These are phyloP conservation scores for Aspergillus kassunensis DNA, from an alignment of 495 filamentous ascomycete genomes.

Conservation along the genomic window DNA sequence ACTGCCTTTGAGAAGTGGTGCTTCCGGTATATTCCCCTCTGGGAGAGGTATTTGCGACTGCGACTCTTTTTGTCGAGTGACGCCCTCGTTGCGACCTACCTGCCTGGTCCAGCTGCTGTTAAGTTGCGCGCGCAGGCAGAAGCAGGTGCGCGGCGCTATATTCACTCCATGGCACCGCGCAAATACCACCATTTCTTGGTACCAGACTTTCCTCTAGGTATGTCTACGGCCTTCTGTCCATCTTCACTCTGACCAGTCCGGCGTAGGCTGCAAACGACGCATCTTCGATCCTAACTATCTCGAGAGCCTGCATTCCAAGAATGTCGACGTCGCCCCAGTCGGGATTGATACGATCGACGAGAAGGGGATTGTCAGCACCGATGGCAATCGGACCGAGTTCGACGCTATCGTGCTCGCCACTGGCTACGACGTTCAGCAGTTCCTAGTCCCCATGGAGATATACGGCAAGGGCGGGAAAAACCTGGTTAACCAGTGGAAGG, in stretches of 20 bases:
- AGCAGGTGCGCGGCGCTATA: constrained; percentile 6
- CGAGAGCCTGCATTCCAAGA: constrained; percentile 39
- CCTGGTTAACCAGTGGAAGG: constrained; percentile 45
- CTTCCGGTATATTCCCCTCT: constrained; percentile 35
- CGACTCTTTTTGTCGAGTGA: background rate
- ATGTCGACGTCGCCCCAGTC: constrained; percentile 38
- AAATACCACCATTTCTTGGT: constrained; percentile 56
- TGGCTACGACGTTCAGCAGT: constrained; percentile 41
- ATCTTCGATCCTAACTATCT: constrained; percentile 53
- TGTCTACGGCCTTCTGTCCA: background rate
- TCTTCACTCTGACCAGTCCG: background rate
- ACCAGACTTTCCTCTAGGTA: constrained; percentile 47
- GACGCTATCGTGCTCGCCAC: constrained; percentile 52
- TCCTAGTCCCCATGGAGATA: constrained; percentile 35
- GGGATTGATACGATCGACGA: constrained; percentile 39
- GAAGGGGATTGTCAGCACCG: constrained; percentile 26
- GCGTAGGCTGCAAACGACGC: constrained; percentile 49
- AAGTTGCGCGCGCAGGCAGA: background rate
- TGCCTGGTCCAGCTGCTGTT: background rate
- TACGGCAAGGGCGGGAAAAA: constrained; percentile 32
- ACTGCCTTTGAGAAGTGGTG: constrained; percentile 30
- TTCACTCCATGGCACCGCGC: constrained; percentile 43
- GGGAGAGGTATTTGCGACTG: background rate
- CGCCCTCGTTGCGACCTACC: background rate
- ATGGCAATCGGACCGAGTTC: constrained; percentile 19